Evolutionary conservation across 1,284 basidiomycete species (phyloP).

Genomic region (Paramarasmius palmivorus): DNA sequence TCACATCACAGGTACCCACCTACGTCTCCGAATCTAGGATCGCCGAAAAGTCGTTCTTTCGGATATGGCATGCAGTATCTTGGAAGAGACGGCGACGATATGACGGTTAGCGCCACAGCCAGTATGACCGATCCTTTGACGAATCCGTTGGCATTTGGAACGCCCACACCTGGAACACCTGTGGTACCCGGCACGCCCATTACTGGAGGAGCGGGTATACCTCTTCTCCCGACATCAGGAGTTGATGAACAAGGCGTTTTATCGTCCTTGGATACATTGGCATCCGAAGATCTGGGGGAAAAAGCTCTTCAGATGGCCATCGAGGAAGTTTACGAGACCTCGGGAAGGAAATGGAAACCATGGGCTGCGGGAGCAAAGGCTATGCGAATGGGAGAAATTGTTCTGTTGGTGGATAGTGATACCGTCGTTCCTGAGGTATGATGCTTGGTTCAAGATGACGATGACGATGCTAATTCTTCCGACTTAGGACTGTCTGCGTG

Average conservation of each 20-base stretch:
- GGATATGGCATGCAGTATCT: conserved; percentile 18
- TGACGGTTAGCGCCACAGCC: conserved; percentile 7
- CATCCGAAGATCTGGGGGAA: conserved; percentile 13
- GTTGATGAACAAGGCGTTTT: neutral
- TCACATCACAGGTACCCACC: neutral
- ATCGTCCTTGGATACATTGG: neutral
- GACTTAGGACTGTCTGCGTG: conserved; percentile 68
- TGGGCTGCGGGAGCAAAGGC: conserved; percentile 68
- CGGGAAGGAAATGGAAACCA: conserved; percentile 30
- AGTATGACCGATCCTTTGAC: neutral
- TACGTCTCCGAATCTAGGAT: neutral
- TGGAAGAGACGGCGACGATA: conserved; percentile 17
- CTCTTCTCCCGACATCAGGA: neutral
- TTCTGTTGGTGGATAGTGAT: conserved; percentile 78
- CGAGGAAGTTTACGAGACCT: conserved; percentile 13
- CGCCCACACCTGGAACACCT: neutral
- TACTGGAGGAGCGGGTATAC: neutral
- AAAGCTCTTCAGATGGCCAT: conserved; percentile 13
- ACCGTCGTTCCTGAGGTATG: conserved; percentile 72
- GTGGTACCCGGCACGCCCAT: neutral
- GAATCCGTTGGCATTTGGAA: neutral
- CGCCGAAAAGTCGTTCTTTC: neutral
- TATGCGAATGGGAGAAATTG: conserved; percentile 60
- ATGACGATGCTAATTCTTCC: neutral
- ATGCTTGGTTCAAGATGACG: no score